phyloP scores from a whole-genome alignment of 805 yeast species.

The Monosporozyma servazzii region DNA sequence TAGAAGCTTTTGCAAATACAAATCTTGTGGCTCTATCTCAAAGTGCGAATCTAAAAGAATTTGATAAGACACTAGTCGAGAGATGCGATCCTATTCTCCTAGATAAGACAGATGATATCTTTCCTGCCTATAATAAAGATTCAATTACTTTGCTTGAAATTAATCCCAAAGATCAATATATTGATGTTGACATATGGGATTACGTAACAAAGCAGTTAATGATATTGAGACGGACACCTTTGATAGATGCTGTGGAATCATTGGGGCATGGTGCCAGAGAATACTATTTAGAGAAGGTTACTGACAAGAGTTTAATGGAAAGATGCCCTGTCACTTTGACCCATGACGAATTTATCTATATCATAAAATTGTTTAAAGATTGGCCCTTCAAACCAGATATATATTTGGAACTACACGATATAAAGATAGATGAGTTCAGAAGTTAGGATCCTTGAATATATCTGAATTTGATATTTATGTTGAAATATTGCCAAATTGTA shows the following conservation, averaged over 20 bases:
- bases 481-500: neutral
- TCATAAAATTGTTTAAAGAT: conserved; percentile 44
- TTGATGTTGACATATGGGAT: conserved; percentile 54
- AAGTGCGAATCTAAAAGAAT: conserved; percentile 11
- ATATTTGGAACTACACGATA: conserved; percentile 3
- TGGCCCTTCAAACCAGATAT: conserved; percentile 85
- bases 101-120: conserved; percentile 22
- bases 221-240: conserved; percentile 37
- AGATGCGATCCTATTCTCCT: conserved; percentile 27
- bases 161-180: conserved; percentile 35
- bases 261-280: conserved; percentile 79
- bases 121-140: conserved; percentile 18
- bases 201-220: conserved; percentile 55
- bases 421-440: conserved; percentile 1
- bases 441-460: neutral
- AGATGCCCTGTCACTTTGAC: conserved; percentile 42
- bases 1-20: conserved; percentile 55
- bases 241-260: conserved; percentile 38
- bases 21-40: conserved; percentile 44
- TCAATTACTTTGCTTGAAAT: conserved; percentile 52
- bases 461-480: neutral
- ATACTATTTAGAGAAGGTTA: conserved; percentile 32
- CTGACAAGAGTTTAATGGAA: conserved; percentile 32
- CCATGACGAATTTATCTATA: conserved; percentile 41
- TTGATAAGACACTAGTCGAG: conserved; percentile 14